phyloP scores from a whole-genome alignment of 306 rosid genomes.

The Clitoria ternatea region DNA sequence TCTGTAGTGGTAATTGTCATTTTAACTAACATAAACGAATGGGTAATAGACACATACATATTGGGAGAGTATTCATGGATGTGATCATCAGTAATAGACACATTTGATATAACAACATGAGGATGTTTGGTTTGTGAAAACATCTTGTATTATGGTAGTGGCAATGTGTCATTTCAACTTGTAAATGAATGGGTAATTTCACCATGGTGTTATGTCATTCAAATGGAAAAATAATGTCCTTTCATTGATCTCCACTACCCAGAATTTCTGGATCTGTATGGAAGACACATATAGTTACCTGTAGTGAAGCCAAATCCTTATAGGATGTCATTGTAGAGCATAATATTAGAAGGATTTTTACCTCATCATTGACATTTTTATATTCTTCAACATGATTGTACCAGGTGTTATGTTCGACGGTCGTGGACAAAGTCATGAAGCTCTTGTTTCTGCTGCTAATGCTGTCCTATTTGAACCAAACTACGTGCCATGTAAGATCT shows the following conservation, averaged over 20 bases:
- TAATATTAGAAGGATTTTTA: background rate
- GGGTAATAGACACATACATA: background rate
- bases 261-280: background rate
- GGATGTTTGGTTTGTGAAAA: too few species aligned
- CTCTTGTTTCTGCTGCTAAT: conserved; percentile 43
- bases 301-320: background rate
- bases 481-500: conserved; percentile 70
- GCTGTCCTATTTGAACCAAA: conserved; percentile 56
- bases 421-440: conserved; percentile 57
- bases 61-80: background rate
- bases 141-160: background rate
- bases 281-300: background rate
- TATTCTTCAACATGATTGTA: conserved; percentile 18
- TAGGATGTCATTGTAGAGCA: background rate
- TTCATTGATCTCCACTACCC: background rate
- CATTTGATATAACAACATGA: background rate
- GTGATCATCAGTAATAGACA: background rate
- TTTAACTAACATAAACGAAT: too few species aligned
- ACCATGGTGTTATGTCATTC: background rate
- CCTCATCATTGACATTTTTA: background rate
- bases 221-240: background rate
- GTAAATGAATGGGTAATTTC: background rate
- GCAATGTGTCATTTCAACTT: too few species aligned
- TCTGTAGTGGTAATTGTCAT: background rate
- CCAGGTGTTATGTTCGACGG: conserved; percentile 64